Conservation (phyloP, 78 protist species). For the Dictyostelium capitatum region DNA sequence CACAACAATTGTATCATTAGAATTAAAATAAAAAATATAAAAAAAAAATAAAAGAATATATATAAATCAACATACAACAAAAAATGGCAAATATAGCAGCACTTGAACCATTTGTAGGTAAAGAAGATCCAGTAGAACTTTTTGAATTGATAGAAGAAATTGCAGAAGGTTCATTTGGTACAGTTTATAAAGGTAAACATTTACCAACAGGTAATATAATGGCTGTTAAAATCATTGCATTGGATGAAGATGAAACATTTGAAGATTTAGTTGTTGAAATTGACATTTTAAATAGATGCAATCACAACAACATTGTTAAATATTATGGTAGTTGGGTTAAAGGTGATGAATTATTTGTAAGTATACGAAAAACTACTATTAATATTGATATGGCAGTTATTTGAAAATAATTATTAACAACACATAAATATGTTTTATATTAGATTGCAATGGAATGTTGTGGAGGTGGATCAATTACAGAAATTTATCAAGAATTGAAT, state of each 20-base stretch:
- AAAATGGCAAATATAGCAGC: conserved; percentile 66
- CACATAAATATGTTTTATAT: too few species aligned
- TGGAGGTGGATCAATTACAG: conserved; percentile 86
- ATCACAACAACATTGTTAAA: conserved; percentile 75
- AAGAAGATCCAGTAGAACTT: conserved; percentile 83
- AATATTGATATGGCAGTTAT: too few species aligned
- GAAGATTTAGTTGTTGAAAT: conserved; percentile 82
- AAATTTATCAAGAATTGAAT: conserved; percentile 82
- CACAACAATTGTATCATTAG: not conserved
- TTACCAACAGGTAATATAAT: conserved; percentile 66
- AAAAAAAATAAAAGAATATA: not conserved
- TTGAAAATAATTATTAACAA: too few species aligned
- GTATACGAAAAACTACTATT: not conserved
- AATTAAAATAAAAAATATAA: not conserved
- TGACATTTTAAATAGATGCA: conserved; percentile 81
- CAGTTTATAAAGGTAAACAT: conserved; percentile 84
- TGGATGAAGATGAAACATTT: conserved; percentile 84
- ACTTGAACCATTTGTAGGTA: conserved; percentile 72
- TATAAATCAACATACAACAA: not conserved
- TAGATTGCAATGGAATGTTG: conserved; percentile 88
- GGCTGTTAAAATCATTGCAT: conserved; percentile 83
- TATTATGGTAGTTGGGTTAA: conserved; percentile 86
- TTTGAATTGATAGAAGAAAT: conserved; percentile 81
- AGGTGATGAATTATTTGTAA: conserved; percentile 82
- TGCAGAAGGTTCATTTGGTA: conserved; percentile 84